Evolutionary conservation across 2,329 filamentous ascomycete genomes (phyloP), one percentile per base, ranked within the genome.

Genomic region (Calonectria henricotiae): DNA sequence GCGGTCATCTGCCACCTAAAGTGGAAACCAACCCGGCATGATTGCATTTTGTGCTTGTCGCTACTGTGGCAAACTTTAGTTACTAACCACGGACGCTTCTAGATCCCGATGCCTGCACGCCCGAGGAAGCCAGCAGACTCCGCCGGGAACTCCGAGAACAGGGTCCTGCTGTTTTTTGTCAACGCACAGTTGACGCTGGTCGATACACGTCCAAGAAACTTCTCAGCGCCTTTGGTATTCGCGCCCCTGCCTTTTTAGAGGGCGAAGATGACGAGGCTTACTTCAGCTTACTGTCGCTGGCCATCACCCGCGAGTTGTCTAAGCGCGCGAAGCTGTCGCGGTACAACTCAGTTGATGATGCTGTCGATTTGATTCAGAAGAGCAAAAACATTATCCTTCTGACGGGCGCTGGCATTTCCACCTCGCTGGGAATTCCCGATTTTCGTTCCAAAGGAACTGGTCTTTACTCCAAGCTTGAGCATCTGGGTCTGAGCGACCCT

Each of bases 391-490:
- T 99, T 81, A 90, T 99, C 78, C 93, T 98, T 74, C 89, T 99
- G 75, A 98, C 96, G 1, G 96, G 96, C 62, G 96, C 96, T 20
- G 96, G 96, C 75, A 98, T 99, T 75, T 98, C 95, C 30, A 99
- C 96, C 0, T 98, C 94, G 62, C 90, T 99, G 23, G 96, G 96
- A 71, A 98, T 99, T 70, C 96, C 96, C 5, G 96, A 99, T 82
- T 99, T 99, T 80, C 92, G 96, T 74, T 98, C 95, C 63, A 96
- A 96, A 82, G 93, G 94, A 78, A 97, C 92, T 1, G 96, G 96
- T 61, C 92, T 98, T 67, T 98, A 98, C 83, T 92, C 94, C 54
- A 92, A 95, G 79, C 87, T 98, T 62, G 91, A 90, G 76, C 90
- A 94, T 77, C 88, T 96, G 70, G 95, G 94, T 7, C 85, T 92